Percentiles rank a stretch among this genome's conserved stretches.
Evolutionary conservation across 805 yeast genomes (phyloP).

Genomic region (Kodamaea nitidulidarum): DNA sequence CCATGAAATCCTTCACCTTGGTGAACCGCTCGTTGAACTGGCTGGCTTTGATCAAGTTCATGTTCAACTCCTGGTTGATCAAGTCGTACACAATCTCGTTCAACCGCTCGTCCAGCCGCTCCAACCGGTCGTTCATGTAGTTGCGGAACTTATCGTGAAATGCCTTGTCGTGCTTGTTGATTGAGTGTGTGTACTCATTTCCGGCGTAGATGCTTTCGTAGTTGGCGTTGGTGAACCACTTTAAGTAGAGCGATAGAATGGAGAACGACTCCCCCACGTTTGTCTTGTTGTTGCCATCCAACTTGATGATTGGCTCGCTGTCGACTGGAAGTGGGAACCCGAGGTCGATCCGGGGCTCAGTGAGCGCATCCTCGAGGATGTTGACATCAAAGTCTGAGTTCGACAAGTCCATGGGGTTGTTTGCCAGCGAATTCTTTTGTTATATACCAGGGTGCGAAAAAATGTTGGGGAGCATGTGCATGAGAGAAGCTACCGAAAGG

Average conservation of each 20-base stretch:
- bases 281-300: conserved; percentile 27
- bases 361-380: conserved; percentile 32
- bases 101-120: conserved; percentile 29
- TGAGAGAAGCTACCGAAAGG: not conserved
- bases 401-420: conserved; percentile 9
- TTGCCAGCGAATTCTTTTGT: not conserved
- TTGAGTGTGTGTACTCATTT: conserved; percentile 32
- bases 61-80: conserved; percentile 34
- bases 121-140: conserved; percentile 32
- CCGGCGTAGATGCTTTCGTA: conserved; percentile 28
- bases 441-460: conserved; percentile 1
- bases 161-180: conserved; percentile 26
- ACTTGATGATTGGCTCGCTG: conserved; percentile 24
- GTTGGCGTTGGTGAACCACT: conserved; percentile 25
- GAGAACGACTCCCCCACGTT: conserved; percentile 16
- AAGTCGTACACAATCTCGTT: conserved; percentile 33
- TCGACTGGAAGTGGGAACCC: conserved; percentile 40
- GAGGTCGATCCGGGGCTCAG: conserved; percentile 28
- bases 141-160: conserved; percentile 26
- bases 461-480: conserved; percentile 8
- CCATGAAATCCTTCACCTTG: conserved; percentile 37
- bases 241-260: conserved; percentile 29
- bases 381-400: conserved; percentile 34
- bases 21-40: conserved; percentile 30
- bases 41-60: conserved; percentile 33